Evolutionary conservation across 2,329 filamentous ascomycete species (phyloP).

Genomic region (Clathrospora elynae): DNA sequence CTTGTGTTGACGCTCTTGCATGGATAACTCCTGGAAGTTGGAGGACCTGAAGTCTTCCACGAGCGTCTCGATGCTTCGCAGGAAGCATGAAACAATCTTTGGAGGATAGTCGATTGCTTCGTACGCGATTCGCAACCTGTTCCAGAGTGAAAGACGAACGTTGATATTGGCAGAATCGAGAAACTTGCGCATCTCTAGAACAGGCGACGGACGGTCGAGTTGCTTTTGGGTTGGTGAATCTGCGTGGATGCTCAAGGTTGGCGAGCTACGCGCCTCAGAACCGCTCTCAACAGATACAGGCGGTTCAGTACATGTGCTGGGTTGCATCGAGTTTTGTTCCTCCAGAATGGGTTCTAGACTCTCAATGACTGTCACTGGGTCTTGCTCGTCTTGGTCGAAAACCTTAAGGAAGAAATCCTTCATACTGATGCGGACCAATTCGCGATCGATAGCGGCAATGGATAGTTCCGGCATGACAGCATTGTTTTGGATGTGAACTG

Average conservation of each 20-base stretch:
- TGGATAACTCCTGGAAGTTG: conserved; percentile 60
- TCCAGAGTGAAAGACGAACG: conserved; percentile 86
- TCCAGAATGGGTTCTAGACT: conserved; percentile 91
- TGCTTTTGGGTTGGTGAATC: conserved; percentile 11
- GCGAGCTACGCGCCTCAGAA: conserved; percentile 16
- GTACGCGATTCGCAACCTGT: conserved; percentile 87
- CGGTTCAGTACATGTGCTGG: conserved; percentile 6
- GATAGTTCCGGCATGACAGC: conserved; percentile 87
- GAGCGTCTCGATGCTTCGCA: conserved; percentile 85
- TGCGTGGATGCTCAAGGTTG: conserved; percentile 13
- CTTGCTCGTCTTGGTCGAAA: conserved; percentile 79
- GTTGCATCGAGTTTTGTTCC: conserved; percentile 47
- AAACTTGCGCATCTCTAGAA: conserved; percentile 84
- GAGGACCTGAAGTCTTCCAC: conserved; percentile 69
- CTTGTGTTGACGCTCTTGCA: conserved; percentile 69
- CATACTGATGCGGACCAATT: conserved; percentile 89
- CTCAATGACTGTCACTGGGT: conserved; percentile 85
- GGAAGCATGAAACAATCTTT: conserved; percentile 84
- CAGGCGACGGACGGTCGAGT: conserved; percentile 31
- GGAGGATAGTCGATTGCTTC: conserved; percentile 80
- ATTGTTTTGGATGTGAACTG: conserved; percentile 77
- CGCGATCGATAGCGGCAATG: conserved; percentile 78
- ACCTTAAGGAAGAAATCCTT: conserved; percentile 95
- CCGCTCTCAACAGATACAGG: conserved; percentile 12
- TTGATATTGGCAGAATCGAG: conserved; percentile 80